These are phyloP conservation scores for Diplodia corticola DNA, from an alignment of 2,329 filamentous ascomycete genomes.

Conservation along the genomic window DNA sequence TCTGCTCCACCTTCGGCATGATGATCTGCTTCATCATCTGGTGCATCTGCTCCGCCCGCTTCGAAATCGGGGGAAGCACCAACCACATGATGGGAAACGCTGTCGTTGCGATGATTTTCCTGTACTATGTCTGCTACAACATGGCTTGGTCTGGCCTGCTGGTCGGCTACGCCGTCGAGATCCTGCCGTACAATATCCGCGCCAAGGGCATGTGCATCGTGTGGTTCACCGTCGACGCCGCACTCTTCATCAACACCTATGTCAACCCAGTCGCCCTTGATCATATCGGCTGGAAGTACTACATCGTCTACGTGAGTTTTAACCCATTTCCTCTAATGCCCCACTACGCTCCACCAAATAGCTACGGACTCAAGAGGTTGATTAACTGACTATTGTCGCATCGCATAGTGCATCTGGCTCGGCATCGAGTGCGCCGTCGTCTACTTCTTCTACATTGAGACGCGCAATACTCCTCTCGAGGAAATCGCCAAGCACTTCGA, in stretches of 20 bases:
- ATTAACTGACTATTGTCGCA: background rate
- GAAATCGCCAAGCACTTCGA: conserved; percentile 49
- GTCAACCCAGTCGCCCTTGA: conserved; percentile 65
- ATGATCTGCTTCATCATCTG: conserved; percentile 38
- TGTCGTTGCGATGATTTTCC: conserved; percentile 54
- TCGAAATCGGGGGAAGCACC: conserved; percentile 2
- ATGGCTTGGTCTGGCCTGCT: conserved; percentile 60
- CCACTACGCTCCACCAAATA: too few relatives aligned
- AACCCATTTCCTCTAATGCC: background rate
- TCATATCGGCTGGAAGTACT: conserved; percentile 61
- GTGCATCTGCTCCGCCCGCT: conserved; percentile 49
- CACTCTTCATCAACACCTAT: conserved; percentile 62
- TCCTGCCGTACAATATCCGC: conserved; percentile 52
- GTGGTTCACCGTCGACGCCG: conserved; percentile 64
- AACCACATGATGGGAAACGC: conserved; percentile 38
- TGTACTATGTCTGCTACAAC: conserved; percentile 55
- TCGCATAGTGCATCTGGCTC: conserved; percentile 50
- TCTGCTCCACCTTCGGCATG: conserved; percentile 44
- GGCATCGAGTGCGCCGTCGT: conserved; percentile 61
- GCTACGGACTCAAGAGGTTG: background rate
- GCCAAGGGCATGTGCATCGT: conserved; percentile 56
- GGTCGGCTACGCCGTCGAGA: conserved; percentile 54
- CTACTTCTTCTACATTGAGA: conserved; percentile 56
- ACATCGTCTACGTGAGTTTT: conserved; percentile 59
- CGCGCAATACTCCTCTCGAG: conserved; percentile 46